Percentiles rank a stretch among this genome's conserved stretches.
These are phyloP conservation scores for Polygonum aviculare DNA, from an alignment of 148 eudicot genomes.

Conservation along the genomic window DNA sequence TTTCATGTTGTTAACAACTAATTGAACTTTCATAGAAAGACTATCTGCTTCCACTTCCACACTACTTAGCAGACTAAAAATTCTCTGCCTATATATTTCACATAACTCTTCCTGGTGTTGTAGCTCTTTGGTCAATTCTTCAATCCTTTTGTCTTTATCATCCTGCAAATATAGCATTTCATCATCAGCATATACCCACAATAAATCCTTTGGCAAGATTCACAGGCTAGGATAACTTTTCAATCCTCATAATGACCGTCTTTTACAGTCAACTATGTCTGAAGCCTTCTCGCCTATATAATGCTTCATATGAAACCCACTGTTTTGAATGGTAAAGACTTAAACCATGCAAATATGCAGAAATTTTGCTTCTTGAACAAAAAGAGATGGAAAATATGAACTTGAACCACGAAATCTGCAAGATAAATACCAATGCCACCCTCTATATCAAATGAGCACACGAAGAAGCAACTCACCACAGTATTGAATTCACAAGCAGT, in stretches of 20 bases:
- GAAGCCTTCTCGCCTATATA: too few species aligned
- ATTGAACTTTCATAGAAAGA: slow-evolving; percentile 35
- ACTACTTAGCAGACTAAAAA: slow-evolving; percentile 23
- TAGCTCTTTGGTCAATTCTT: slow-evolving; percentile 39
- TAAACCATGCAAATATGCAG: background rate
- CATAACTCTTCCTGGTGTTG: slow-evolving; percentile 40
- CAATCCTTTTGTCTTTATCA: slow-evolving; percentile 43
- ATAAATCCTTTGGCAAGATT: background rate
- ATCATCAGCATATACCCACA: background rate
- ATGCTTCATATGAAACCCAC: background rate
- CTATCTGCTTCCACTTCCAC: slow-evolving; percentile 36
- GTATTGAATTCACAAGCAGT: slow-evolving; percentile 15
- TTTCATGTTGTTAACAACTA: slow-evolving; percentile 29
- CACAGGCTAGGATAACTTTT: background rate
- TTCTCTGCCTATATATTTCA: slow-evolving; percentile 24
- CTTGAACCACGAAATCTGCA: background rate
- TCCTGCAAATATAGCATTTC: slow-evolving; percentile 18
- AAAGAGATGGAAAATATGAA: background rate
- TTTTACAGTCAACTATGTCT: too few species aligned
- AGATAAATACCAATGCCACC: background rate
- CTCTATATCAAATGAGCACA: background rate
- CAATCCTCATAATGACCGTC: background rate
- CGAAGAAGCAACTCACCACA: slow-evolving; percentile 21
- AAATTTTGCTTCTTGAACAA: background rate
- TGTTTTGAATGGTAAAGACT: background rate